phyloP scores from a whole-genome alignment of 2,329 filamentous ascomycete species.

The Penicillium digitatum region DNA sequence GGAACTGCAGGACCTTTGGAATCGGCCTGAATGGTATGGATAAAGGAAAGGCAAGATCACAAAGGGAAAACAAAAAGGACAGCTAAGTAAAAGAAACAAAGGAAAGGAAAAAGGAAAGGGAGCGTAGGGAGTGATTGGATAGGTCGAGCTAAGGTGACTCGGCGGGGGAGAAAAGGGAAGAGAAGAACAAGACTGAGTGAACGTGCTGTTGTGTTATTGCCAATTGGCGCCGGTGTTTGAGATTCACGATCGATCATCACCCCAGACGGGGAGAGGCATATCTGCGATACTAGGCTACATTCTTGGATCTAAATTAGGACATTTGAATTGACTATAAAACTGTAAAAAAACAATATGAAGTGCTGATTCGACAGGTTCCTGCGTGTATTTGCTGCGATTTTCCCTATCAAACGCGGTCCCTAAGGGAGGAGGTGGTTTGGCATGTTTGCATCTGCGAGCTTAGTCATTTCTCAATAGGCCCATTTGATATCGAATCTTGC shows the following conservation, averaged over 20 bases:
- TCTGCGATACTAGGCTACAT: not conserved
- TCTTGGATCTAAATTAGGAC: not conserved
- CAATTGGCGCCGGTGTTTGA: constrained; percentile 21
- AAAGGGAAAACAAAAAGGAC: constrained; percentile 5
- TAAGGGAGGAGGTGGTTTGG: constrained; percentile 3
- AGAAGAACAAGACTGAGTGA: constrained; percentile 10
- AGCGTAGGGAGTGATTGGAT: constrained; percentile 24
- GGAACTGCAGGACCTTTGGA: constrained; percentile 7
- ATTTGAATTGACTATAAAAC: not conserved
- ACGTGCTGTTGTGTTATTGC: constrained; percentile 14
- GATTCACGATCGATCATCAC: constrained; percentile 7
- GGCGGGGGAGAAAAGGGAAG: constrained; percentile 34
- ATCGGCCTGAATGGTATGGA: not conserved
- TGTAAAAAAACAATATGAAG: not conserved
- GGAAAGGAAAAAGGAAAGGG: constrained; percentile 15
- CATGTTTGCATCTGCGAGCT: constrained; percentile 2
- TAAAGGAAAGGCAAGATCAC: constrained; percentile 10
- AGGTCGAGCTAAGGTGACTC: constrained; percentile 30
- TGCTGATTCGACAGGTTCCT: not conserved
- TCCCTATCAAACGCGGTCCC: constrained; percentile 5
- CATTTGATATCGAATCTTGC: not conserved
- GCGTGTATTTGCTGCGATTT: not conserved
- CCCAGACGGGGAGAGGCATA: not conserved
- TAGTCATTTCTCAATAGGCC: not conserved
- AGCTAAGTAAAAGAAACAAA: constrained; percentile 8